Evolutionary conservation across 208 protist species (phyloP).

Genomic region (Trypanosoma platydactyli): DNA sequence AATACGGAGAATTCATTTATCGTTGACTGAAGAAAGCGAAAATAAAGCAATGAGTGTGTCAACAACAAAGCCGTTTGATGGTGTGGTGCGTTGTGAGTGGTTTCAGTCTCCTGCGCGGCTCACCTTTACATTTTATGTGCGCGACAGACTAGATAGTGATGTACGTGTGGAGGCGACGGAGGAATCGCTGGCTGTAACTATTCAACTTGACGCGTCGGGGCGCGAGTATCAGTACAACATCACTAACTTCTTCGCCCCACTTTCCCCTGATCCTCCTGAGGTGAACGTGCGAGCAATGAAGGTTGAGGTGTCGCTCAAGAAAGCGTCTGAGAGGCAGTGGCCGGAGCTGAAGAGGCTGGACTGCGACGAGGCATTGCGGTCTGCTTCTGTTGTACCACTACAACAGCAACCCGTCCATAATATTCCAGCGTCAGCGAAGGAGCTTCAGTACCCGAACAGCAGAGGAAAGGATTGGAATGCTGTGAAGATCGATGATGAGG

Average conservation of each 20-base stretch:
- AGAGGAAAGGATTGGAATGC: conserved; percentile 82
- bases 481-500: conserved; percentile 74
- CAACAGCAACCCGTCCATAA: background rate
- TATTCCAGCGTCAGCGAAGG: conserved; percentile 33
- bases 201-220: conserved; percentile 59
- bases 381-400: conserved; percentile 4
- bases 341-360: conserved; percentile 51
- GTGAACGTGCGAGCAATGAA: conserved; percentile 83
- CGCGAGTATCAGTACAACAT: conserved; percentile 70
- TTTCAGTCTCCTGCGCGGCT: conserved; percentile 75
- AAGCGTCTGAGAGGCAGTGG: conserved; percentile 70
- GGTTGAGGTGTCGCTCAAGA: conserved; percentile 72
- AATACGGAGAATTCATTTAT: background rate
- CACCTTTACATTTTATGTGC: conserved; percentile 87
- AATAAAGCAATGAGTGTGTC: conserved; percentile 29
- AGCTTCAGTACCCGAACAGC: conserved; percentile 83
- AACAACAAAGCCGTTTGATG: conserved; percentile 46
- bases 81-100: conserved; percentile 84
- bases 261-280: conserved; percentile 23
- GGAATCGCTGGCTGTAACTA: conserved; percentile 49
- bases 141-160: conserved; percentile 56
- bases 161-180: conserved; percentile 44
- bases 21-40: background rate
- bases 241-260: conserved; percentile 63
- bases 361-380: conserved; percentile 6